These are phyloP conservation scores for Claviceps purpurea DNA, from an alignment of 2,329 filamentous ascomycete species.

Conservation along the genomic window DNA sequence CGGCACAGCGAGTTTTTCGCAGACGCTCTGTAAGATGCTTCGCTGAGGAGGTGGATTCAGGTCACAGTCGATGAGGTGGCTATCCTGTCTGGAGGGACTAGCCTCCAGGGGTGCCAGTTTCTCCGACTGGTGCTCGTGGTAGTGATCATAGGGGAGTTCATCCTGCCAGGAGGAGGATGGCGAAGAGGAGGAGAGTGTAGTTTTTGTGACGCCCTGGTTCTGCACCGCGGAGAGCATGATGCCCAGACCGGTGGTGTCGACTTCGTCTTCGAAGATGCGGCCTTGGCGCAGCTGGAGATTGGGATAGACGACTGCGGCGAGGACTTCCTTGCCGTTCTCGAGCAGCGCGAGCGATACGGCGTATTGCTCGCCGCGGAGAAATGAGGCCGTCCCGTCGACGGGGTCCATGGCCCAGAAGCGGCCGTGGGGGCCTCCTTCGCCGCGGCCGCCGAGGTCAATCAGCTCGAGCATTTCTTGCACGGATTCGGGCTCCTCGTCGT, in stretches of 20 bases:
- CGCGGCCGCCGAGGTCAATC: conserved; percentile 44
- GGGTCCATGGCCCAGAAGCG: conserved; percentile 51
- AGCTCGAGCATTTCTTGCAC: conserved; percentile 44
- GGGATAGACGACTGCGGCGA: conserved; percentile 49
- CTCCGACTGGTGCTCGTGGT: conserved; percentile 1
- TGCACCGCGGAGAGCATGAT: conserved; percentile 21
- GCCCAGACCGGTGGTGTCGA: conserved; percentile 21
- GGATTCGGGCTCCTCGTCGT: neutral
- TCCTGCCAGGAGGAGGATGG: conserved; percentile 1
- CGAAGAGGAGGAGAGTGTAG: conserved; percentile 10
- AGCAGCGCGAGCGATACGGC: conserved; percentile 46
- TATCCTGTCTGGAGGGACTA: neutral
- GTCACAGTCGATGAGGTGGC: conserved; percentile 22
- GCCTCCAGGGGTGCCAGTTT: conserved; percentile 9
- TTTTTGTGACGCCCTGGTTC: conserved; percentile 18
- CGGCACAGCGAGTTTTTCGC: conserved; percentile 15
- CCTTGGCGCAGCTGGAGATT: conserved; percentile 33
- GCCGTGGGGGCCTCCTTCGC: conserved; percentile 20
- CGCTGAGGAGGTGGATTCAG: conserved; percentile 18
- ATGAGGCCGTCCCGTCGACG: conserved; percentile 50
- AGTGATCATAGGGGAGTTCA: conserved; percentile 5
- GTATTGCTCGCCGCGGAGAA: conserved; percentile 48
- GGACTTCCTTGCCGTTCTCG: conserved; percentile 39
- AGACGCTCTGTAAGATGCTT: conserved; percentile 18
- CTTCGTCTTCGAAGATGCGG: conserved; percentile 19